phyloP scores from a whole-genome alignment of 208 protist genomes.

The Plasmodiophora brassicae region DNA sequence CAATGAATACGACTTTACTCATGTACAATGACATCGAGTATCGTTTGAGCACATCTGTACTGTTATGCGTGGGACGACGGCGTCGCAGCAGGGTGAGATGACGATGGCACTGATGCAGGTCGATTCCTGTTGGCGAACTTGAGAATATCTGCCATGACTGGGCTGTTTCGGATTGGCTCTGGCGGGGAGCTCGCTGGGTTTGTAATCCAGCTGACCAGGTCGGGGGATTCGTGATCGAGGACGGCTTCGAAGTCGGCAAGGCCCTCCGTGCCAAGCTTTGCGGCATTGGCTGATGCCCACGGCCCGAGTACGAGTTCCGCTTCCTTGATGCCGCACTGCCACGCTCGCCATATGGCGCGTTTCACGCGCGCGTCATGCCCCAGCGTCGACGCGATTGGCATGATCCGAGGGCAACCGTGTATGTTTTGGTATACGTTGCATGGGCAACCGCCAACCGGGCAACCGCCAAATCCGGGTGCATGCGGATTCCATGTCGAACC shows the following conservation, averaged over 20 bases:
- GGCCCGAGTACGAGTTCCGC: neutral
- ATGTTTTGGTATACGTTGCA: too few species aligned
- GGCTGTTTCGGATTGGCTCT: neutral
- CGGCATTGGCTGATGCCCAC: neutral
- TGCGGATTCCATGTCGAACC: too few species aligned
- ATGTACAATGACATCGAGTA: too few species aligned
- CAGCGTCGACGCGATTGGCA: neutral
- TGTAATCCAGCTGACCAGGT: neutral
- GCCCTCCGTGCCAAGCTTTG: neutral
- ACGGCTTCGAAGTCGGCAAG: neutral
- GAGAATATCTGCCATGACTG: neutral
- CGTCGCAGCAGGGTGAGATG: neutral
- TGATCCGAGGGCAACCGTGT: too few species aligned
- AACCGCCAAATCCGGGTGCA: too few species aligned
- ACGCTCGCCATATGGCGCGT: neutral
- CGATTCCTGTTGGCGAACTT: neutral
- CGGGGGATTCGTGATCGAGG: neutral
- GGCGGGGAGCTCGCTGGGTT: neutral
- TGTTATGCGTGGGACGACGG: too few species aligned
- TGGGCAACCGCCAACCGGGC: too few species aligned
- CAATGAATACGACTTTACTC: too few species aligned
- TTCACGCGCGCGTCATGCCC: neutral
- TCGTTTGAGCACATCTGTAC: too few species aligned
- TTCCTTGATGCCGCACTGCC: conserved; percentile 24
- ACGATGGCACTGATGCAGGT: neutral